Evolutionary conservation across 257 asterid species (phyloP).

Genomic region (Fraxinus excelsior): DNA sequence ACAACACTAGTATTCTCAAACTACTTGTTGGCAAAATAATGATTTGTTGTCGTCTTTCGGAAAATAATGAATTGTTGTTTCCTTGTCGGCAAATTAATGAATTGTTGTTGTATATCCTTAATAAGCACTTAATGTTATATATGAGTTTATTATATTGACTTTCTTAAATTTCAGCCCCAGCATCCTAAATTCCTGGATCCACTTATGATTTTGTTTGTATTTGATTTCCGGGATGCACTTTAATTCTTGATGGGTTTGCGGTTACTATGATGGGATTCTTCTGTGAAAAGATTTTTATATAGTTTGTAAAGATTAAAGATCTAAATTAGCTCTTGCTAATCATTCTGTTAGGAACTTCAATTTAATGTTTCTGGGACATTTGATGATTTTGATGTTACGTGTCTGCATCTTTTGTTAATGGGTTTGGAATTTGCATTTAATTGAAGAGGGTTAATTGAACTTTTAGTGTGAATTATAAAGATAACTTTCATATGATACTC

Average conservation of each 20-base stretch:
- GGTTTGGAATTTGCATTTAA: conserved; percentile 13
- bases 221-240: conserved; percentile 4
- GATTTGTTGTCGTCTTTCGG: too few relatives aligned
- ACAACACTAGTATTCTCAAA: too few relatives aligned
- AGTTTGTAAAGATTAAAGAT: conserved; percentile 10
- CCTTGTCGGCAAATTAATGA: too few relatives aligned
- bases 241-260: conserved; percentile 11
- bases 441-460: conserved; percentile 5
- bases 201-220: conserved; percentile 22
- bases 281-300: background rate
- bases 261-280: background rate
- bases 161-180: too few relatives aligned
- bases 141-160: too few relatives aligned
- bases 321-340: background rate
- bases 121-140: too few relatives aligned
- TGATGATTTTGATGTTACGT: background rate
- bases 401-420: background rate
- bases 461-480: conserved; percentile 13
- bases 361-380: conserved; percentile 16
- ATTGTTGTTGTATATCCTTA: too few relatives aligned
- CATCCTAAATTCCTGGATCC: too few relatives aligned
- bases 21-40: too few relatives aligned
- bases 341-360: conserved; percentile 16
- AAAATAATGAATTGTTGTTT: too few relatives aligned
- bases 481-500: background rate